Conservation (phyloP, 192 early-diverging fungal genomes). For the Linnemannia elongata region DNA sequence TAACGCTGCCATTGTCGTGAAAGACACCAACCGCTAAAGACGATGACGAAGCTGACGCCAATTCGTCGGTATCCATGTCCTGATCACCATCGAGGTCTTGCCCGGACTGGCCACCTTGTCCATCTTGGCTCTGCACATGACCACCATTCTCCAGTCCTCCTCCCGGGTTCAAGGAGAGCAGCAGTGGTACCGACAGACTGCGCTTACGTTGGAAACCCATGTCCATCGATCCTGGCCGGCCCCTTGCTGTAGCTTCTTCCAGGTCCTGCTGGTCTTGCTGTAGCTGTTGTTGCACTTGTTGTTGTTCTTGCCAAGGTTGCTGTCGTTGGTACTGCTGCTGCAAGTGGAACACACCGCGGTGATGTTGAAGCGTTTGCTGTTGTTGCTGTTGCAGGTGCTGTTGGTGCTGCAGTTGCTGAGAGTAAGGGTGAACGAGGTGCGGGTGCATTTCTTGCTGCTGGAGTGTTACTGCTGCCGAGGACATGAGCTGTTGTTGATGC, state of each 20-base stretch:
- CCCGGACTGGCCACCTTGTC: neutral
- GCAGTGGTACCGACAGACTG: constrained; percentile 39
- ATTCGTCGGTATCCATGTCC: constrained; percentile 22
- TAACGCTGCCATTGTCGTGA: neutral
- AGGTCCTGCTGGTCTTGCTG: neutral
- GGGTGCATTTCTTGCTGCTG: constrained; percentile 9
- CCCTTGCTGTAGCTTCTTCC: neutral
- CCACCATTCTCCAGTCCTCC: neutral
- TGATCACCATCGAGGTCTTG: constrained; percentile 26
- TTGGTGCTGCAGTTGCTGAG: neutral
- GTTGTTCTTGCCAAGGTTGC: neutral
- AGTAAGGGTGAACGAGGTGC: constrained; percentile 4
- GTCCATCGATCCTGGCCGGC: neutral
- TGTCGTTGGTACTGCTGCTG: constrained; percentile 13
- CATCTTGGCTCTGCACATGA: neutral
- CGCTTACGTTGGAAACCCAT: constrained; percentile 27
- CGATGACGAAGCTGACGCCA: neutral
- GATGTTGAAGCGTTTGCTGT: constrained; percentile 17
- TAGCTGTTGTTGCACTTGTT: neutral
- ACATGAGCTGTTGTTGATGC: neutral
- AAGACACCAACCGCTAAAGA: neutral
- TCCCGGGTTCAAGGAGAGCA: constrained; percentile 8
- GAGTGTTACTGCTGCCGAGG: neutral
- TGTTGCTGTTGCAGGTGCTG: neutral
- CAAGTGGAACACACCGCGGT: constrained; percentile 6